Evolutionary conservation across 805 yeast genomes (phyloP).

Genomic region (Dipodascopsis uninucleata): DNA sequence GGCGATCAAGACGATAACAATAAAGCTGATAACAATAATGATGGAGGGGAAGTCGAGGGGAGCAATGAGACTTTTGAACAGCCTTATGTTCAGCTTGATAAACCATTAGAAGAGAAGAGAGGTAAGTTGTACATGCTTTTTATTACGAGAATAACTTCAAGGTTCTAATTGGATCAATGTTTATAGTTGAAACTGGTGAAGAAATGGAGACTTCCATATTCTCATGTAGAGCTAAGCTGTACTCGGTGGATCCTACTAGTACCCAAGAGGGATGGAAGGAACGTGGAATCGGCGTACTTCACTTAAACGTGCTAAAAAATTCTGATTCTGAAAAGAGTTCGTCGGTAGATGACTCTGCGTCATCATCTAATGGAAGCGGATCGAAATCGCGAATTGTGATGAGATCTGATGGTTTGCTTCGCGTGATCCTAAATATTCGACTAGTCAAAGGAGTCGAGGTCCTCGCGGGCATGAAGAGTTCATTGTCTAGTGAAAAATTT

Average conservation of each 20-base stretch:
- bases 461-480: constrained; percentile 78
- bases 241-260: constrained; percentile 63
- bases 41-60: constrained; percentile 22
- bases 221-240: constrained; percentile 72
- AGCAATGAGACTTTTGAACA: constrained; percentile 33
- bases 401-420: constrained; percentile 83
- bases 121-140: not conserved
- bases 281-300: constrained; percentile 85
- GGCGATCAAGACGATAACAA: constrained; percentile 22
- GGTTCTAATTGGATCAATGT: constrained; percentile 35
- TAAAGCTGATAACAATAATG: constrained; percentile 28
- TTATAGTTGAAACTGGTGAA: constrained; percentile 81
- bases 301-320: constrained; percentile 52
- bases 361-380: constrained; percentile 16
- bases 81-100: constrained; percentile 35
- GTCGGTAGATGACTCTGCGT: not conserved
- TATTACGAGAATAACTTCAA: not conserved
- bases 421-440: constrained; percentile 76
- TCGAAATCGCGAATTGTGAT: constrained; percentile 67
- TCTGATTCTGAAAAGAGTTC: constrained; percentile 1
- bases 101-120: constrained; percentile 34
- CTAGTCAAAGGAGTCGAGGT: constrained; percentile 55
- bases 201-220: constrained; percentile 73
- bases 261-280: constrained; percentile 85
- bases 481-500: constrained; percentile 78